phyloP scores from a whole-genome alignment of 352 stramenopile genomes.

The Pythium rishiriense region DNA sequence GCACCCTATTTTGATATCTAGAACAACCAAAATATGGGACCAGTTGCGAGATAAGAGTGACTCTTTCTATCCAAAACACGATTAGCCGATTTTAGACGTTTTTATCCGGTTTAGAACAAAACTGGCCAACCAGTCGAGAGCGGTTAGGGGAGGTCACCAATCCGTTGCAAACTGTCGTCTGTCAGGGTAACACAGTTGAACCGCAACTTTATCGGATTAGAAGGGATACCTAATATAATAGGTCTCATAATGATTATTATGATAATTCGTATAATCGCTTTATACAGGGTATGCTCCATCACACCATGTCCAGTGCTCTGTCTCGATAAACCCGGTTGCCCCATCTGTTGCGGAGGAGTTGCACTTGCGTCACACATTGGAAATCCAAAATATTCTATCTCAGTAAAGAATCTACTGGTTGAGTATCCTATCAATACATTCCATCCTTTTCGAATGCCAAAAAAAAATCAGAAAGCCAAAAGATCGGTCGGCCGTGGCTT shows the following conservation, averaged over 20 bases:
- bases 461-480: no score
- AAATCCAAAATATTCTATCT: neutral
- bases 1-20: no score
- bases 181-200: neutral
- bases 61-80: no score
- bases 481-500: no score
- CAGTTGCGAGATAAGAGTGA: no score
- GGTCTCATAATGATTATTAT: no score
- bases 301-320: neutral
- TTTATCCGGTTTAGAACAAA: neutral
- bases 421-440: neutral
- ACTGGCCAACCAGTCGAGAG: neutral
- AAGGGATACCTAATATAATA: no score
- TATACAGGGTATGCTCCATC: neutral
- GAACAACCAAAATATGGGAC: no score
- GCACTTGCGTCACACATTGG: neutral
- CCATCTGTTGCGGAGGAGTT: neutral
- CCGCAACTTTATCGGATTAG: neutral
- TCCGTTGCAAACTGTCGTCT: slow-evolving; percentile 2
- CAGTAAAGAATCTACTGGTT: neutral
- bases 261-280: no score
- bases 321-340: neutral
- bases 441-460: no score
- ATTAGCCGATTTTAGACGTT: no score
- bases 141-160: slow-evolving; percentile 1